Base-by-base conservation (phyloP, 306 rosid genomes). In the Cucumis melo region DNA sequence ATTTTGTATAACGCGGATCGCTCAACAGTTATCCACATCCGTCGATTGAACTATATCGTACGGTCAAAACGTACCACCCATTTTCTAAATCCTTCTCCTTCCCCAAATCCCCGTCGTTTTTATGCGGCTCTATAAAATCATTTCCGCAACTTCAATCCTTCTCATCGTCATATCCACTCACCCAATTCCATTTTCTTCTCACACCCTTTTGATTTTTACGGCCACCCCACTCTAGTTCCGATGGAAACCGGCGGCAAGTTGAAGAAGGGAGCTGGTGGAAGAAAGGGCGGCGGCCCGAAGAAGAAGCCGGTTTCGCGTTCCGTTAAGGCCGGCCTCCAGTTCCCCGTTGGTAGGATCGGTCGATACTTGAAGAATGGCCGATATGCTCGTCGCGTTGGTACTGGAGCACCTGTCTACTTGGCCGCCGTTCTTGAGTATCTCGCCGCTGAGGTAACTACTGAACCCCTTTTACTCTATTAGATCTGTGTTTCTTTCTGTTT, bases 331-430 rank as follows among this genome's bases (percentile, higher is more conserved):
- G 96, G 96, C 14, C 87, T 90, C 19, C 96, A 90, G 44, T 90
- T 90, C 36, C 96, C 96, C 11, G 96, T 90, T 8, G 96, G 96
- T 19, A 81, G 96, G n/a, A 86, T 90, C n/a, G 96, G 92, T 0
- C 87, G 96, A 0, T 90, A 86, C 80, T 72, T 90, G 80, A 90
- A 90, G 87, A 85, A 90, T 39, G 96, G 96, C 0, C 46, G 96
- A 10, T 90, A 90, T 38, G 68, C 96, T 1, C 83, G 81, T 71
- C 89, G 96, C 51, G 88, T 88, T 0, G 96, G 92, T 6, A 73
- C 85, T 3, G 96, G 96, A 11, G 96, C 96, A 58, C 92, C 96
- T 17, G 91, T 90, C 7, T 90, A 90, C 82, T 66, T 90, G 81
- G 96, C 96, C 32, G 96, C 96, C 24, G 96, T 90, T 7, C 87